Evolutionary conservation across 441 rosid genomes (phyloP).

Genomic region (Eutrema salsugineum): DNA sequence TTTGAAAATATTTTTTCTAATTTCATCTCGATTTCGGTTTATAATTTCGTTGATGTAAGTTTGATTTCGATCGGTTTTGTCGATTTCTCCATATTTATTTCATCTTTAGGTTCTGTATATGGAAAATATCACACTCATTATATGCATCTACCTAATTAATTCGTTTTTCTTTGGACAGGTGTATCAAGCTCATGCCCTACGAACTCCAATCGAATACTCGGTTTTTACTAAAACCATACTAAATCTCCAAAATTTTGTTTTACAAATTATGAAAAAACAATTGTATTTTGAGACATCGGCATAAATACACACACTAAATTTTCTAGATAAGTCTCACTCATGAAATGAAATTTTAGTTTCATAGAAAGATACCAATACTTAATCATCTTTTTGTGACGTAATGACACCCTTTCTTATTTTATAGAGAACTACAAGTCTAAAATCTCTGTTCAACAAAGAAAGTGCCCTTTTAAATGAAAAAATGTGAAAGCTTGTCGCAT

Average conservation of each 20-base stretch:
- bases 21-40: too few relatives aligned
- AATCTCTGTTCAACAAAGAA: slow-evolving; percentile 31
- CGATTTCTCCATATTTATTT: not conserved
- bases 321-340: not conserved
- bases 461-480: slow-evolving; percentile 30
- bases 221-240: not conserved
- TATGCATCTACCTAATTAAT: not conserved
- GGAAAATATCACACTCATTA: not conserved
- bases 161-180: not conserved
- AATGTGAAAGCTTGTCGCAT: slow-evolving; percentile 26
- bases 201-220: not conserved
- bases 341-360: not conserved
- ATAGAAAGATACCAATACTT: not conserved
- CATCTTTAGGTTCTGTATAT: not conserved
- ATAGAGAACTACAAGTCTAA: slow-evolving; percentile 15
- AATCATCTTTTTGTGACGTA: not conserved
- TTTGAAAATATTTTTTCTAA: too few relatives aligned
- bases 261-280: not conserved
- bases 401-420: slow-evolving; percentile 6
- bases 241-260: not conserved
- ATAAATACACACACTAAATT: not conserved
- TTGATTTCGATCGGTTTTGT: too few relatives aligned
- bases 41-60: too few relatives aligned
- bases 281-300: not conserved
- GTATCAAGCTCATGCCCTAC: not conserved